Conservation (phyloP, 1,284 basidiomycete genomes). For the Exsudoporus floridanus region DNA sequence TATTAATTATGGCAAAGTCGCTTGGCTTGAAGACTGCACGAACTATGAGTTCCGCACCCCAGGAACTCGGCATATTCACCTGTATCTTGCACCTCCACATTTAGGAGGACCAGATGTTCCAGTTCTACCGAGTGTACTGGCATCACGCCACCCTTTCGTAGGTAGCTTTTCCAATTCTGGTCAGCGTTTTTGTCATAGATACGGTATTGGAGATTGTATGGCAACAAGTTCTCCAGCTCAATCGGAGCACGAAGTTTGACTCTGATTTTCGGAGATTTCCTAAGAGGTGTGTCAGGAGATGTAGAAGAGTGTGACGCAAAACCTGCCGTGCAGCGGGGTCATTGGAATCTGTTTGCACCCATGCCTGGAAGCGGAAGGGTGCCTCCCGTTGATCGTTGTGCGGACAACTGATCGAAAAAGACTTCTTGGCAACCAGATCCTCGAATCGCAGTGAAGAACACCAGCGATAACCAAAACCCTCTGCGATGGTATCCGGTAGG, state of each 20-base stretch:
- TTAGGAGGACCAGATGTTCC: slow-evolving; percentile 91
- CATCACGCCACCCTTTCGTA: slow-evolving; percentile 92
- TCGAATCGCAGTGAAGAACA: slow-evolving; percentile 90
- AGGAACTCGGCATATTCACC: slow-evolving; percentile 44
- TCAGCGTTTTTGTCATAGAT: slow-evolving; percentile 96
- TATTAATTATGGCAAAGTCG: slow-evolving; percentile 97
- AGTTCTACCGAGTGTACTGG: slow-evolving; percentile 97
- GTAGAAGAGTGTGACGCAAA: background rate
- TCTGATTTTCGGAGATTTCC: slow-evolving; percentile 82
- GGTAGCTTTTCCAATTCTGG: slow-evolving; percentile 89
- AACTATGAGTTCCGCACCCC: slow-evolving; percentile 2
- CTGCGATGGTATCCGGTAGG: slow-evolving; percentile 41
- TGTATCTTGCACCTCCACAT: slow-evolving; percentile 87
- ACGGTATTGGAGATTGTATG: slow-evolving; percentile 94
- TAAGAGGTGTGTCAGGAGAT: slow-evolving; percentile 33
- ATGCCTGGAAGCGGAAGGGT: slow-evolving; percentile 94
- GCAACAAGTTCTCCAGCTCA: slow-evolving; percentile 95
- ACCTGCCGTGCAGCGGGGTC: slow-evolving; percentile 61
- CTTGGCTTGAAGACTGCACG: slow-evolving; percentile 86
- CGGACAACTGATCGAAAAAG: slow-evolving; percentile 83
- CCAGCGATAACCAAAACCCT: slow-evolving; percentile 96
- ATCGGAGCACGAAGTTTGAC: slow-evolving; percentile 92
- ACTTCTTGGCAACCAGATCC: slow-evolving; percentile 78
- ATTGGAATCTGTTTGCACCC: slow-evolving; percentile 77
- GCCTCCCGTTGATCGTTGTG: slow-evolving; percentile 83